Conservation (phyloP, 108 stramenopile species). For the Fragilaria crotonensis region DNA sequence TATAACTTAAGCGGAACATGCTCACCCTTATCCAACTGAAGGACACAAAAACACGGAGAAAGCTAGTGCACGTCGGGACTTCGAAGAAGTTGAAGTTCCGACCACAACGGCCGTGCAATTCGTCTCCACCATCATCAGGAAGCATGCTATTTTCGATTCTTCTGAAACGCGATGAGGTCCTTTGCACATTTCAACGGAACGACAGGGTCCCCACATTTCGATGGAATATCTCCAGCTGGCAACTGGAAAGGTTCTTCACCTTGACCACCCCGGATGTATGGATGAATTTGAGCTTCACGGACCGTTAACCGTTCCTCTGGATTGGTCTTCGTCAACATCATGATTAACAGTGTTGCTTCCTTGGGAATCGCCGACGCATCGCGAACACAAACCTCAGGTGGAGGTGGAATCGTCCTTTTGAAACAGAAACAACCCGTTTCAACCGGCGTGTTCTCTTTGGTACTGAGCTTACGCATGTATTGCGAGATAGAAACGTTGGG, state of each 20-base stretch:
- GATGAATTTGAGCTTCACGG: constrained; percentile 66
- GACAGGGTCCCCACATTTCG: constrained; percentile 44
- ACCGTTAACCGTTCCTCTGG: constrained; percentile 63
- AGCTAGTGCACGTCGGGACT: too few species aligned
- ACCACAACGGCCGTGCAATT: too few species aligned
- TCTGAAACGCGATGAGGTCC: constrained; percentile 9
- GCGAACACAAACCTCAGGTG: constrained; percentile 33
- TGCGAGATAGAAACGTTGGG: constrained; percentile 59
- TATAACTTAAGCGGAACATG: too few species aligned
- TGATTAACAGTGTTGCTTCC: constrained; percentile 49
- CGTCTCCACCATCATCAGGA: too few species aligned
- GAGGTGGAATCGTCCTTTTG: constrained; percentile 1
- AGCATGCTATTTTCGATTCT: not conserved
- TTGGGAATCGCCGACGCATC: constrained; percentile 46
- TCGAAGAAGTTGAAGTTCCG: too few species aligned
- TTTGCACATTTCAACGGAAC: constrained; percentile 54
- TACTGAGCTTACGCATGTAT: constrained; percentile 27
- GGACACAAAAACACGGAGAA: too few species aligned
- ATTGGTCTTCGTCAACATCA: constrained; percentile 38
- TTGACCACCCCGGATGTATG: constrained; percentile 58
- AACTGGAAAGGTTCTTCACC: constrained; percentile 31
- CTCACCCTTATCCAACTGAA: too few species aligned
- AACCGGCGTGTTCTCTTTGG: constrained; percentile 15
- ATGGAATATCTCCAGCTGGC: constrained; percentile 55
- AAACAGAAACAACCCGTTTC: constrained; percentile 35